Evolutionary conservation across 2,329 filamentous ascomycete species (phyloP), one percentile per base, ranked within the genome.

Genomic region (Sclerotinia sclerotiorum): DNA sequence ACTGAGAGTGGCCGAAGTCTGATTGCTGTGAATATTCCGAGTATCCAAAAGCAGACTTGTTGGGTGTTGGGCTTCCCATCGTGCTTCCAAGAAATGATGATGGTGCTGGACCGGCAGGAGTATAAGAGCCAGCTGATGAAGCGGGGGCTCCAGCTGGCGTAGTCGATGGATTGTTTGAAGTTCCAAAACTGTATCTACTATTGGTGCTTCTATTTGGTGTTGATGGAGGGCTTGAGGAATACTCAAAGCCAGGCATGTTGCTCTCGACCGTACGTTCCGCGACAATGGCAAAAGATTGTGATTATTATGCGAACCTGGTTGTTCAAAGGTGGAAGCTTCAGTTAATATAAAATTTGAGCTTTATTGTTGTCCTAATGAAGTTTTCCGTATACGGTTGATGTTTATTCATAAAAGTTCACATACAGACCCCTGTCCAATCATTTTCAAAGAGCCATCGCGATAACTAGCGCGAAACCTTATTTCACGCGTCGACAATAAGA

Each of bases 81-180:
- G 85, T 85, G 76, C 81, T 84, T 64, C 82, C 83, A 72, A 85
- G 83, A 27, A 83, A 73, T 55, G 80, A 80, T 8, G 82, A 82
- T 39, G 84, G 83, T 58, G 84, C 84, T 55, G 80, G 81, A 3
- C 83, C 85, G 68, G 82, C 80, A 44, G 85, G 85, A 29, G 85
- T 87, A 66, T 85, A 86, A n/a, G 85, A 87, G 70, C 77, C 77
- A 35, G 80, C 78, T 69, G 80, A 81, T 44, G 83, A 84, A 35
- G 84, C 85, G 1, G 85, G 85, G 69, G 80, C 82, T 52, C 84
- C 85, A 58, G 84, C 84, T 65, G 86, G 86, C 21, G 86, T 88
- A 27, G 84, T 87, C 7, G 86, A 87, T 56, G 83, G 80, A 52
- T 79, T 77, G 46, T 78, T 77, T 52, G 74, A 73, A 52, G 69